Evolutionary conservation across 257 asterid genomes (phyloP), one percentile per base, ranked within the genome.

Genomic region (Echites panduratus): DNA sequence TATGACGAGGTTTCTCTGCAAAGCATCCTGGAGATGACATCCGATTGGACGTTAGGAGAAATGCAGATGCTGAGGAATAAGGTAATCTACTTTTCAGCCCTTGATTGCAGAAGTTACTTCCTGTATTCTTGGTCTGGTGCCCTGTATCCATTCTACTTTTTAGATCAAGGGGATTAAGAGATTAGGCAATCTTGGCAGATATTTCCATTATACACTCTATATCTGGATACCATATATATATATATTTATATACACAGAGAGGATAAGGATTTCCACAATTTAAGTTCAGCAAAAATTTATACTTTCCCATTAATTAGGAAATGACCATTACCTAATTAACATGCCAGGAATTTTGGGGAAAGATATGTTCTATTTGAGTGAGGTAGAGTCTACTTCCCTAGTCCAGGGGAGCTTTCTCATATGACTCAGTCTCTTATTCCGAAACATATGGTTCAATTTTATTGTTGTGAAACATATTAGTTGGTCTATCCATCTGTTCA

Each of bases 11-110:
- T 75, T 63, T 84, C 97, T 75, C 82, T 92, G 59, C 98, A 95
- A 89, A 82, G 76, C 70, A 89, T 89, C 79, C 83, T 95, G 82
- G 98, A 95, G 82, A 74, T 95, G 83, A 87, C 89, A 20, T 88
- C 92, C 49, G 99, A 95, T 83, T 95, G 99, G 99, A 92, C 98
- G 29, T 70, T 69, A 7, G 87, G 75, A 81, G 98, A 94, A 85
- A 84, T 96, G 69, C 85, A 81, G 73, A 94, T 94, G 98, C 86
- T 91, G 58, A 87, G 98, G 84, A 86, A 87, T 85, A 89, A 91
- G 97, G 97, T 93, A 82, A 71, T 64, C 24, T 22, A 22, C 24
- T 64, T 11, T n/a, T 53, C 13, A 43, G 19, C 67, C 53, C 20
- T 29, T 22, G 0, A 29, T 71, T 22, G n/a, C 40, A 38, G 17